Base-by-base conservation (phyloP, 192 early-diverging fungal genomes). In the Backusella tarrabulga region DNA sequence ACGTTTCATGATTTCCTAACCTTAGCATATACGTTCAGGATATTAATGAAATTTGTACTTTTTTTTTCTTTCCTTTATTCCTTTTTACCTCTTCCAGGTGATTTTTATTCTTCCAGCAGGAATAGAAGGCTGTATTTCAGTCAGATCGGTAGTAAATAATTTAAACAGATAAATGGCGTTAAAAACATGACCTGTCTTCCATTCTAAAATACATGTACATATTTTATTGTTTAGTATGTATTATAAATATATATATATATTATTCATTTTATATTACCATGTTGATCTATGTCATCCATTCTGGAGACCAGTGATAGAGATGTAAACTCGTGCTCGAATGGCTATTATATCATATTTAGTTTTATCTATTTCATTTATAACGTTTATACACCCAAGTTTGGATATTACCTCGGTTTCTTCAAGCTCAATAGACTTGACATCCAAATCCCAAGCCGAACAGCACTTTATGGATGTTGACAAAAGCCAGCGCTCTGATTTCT, bases 131-230 rank as follows among this genome's bases (percentile, higher is more conserved):
- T 52, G 34, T 21, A 32, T 8, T n/a, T 79, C 79, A 72, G 72
- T 78, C 6, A 79, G 14, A 54, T 84, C 81, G 17, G 38, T 21
- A n/a, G 76, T 75, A 4, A 72, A 76, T 46, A 87, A 36, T 54
- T 74, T 50, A 40, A 88, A 84, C 6, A 85, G 42, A 74, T 84
- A 89, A 66, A 78, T 81, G 0, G 70, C 72, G 72, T 81, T 81
- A 60, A 72, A 85, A 15, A 84, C 76, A 80, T 86, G 76, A 5
- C 85, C 85, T n/a, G 86, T 74, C 44, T 86, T 83, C 88, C 88
- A 90, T 44, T 76, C 89, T 88, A 60, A 15, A 76, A 50, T 60
- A 40, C 8, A 36, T 17, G 19, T 14, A 42, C 2, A 74, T 3
- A 54, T n/a, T 34, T 41, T 34, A 23, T 29, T 63, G 4, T 23